Base-by-base conservation (phyloP, 306 rosid genomes). In the Prunus mume region DNA sequence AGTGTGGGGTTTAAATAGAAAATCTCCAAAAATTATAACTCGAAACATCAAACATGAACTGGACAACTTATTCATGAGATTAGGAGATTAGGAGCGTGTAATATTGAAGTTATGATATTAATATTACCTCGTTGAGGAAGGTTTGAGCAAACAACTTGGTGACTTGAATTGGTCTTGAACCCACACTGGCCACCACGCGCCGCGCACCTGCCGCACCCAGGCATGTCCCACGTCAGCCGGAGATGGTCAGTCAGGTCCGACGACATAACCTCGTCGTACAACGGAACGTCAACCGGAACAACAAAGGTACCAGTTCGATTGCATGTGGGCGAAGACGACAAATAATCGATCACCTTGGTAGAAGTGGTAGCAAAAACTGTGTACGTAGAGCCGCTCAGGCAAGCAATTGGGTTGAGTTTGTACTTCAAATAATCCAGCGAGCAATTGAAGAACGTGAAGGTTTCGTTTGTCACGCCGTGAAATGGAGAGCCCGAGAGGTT, bases 381-480 rank as follows among this genome's bases (percentile, higher is more conserved):
- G 80, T 80, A 62, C 3, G 71, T 79, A 0, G 79, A 25, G 3
- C 80, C 80, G 18, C 97, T 88, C 0, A 93, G 81, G 57, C 97
- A 93, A 24, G 77, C 27, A 28, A 93, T 88, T 1, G 91, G 92
- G 18, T 79, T 83, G 68, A 89, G 81, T 1, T 70, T 54, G 22
- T 80, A 71, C 0, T 68, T 18, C 38, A 81, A 86, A 49, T 77
- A 79, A 27, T 52, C 74, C 66, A 76, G 30, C 34, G 98, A 89
- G 83, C 98, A 93, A 51, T 93, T 89, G 13, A 90, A 93, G 82
- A 89, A 91, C 2, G 85, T 70, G 28, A 93, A 91, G 2, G 73
- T 65, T 45, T 83, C 87, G 19, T 20, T 38, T 43, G 80, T 85
- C 38, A 49, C 76, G 3, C 84, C 86, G 9, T 11, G 30, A 54